A percentile compares a stretch with the other conserved stretches of the same genome.
These are phyloP conservation scores for Phyllosticta citrichinensis DNA, from an alignment of 2,329 filamentous ascomycete genomes.

Conservation along the genomic window DNA sequence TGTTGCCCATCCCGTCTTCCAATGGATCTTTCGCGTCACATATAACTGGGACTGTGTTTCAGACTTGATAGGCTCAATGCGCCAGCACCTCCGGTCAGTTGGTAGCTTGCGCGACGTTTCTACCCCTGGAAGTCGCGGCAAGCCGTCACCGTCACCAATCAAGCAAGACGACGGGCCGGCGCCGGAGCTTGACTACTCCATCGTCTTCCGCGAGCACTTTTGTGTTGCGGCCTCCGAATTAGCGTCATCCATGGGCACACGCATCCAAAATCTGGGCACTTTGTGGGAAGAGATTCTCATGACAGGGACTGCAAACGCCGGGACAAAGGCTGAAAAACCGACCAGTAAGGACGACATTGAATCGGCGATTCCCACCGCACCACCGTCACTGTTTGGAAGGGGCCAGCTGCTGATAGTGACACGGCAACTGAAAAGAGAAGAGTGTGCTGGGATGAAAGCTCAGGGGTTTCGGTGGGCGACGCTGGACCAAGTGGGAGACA, in stretches of 20 bases:
- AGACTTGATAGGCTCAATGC: conserved; percentile 62
- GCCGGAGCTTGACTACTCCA: conserved; percentile 56
- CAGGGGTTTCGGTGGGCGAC: conserved; percentile 67
- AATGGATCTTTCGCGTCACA: conserved; percentile 78
- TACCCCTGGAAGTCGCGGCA: conserved; percentile 18
- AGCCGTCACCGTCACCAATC: conserved; percentile 4
- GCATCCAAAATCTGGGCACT: conserved; percentile 54
- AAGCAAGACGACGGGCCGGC: conserved; percentile 39
- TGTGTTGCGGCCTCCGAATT: conserved; percentile 69
- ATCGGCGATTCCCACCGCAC: conserved; percentile 22
- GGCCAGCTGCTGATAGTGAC: conserved; percentile 77
- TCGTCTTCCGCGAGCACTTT: conserved; percentile 73
- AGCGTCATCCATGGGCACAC: conserved; percentile 54
- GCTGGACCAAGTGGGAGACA: conserved; percentile 49
- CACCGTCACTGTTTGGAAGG: conserved; percentile 44
- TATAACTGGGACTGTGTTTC: conserved; percentile 64
- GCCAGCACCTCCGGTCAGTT: conserved; percentile 51
- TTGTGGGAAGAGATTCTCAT: conserved; percentile 68
- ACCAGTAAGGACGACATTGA: conserved; percentile 28
- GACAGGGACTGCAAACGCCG: conserved; percentile 41
- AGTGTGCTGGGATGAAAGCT: conserved; percentile 55
- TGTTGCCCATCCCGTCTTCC: conserved; percentile 66
- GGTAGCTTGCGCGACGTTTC: conserved; percentile 28
- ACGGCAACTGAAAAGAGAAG: conserved; percentile 49
- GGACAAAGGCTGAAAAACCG: not conserved